Evolutionary conservation across 371 early-diverging fungal species (phyloP), one percentile per base, ranked within the genome.

Genomic region (Mucor saturninus): DNA sequence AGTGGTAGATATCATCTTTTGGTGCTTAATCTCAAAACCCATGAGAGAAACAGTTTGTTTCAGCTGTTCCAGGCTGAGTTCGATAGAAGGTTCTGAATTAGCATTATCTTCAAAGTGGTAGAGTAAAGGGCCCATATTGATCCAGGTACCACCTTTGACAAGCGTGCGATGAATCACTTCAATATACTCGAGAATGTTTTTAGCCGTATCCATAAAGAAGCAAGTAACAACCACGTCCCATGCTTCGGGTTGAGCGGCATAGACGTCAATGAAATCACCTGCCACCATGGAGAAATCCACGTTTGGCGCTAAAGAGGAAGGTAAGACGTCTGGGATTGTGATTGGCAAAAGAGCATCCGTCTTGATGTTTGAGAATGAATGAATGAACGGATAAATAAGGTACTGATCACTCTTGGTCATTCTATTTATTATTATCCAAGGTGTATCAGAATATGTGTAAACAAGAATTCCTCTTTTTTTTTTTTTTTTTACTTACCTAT

Each of bases 171-270:
- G 83, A 61, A 98, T 93, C 0, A 88, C 84, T 59, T 93, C 92
- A 38, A 98, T 71, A 65, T 97, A 97, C 29, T 91, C 87, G 21
- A 94, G 67, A 35, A 94, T 87, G 67, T 97, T 95, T 65, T 93
- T 91, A 21, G 97, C 97, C 0, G 98, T 97, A 68, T 98, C 98
- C 52, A 98, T 90, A 71, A 97, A 98, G 83, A 94, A 98, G 73
- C 96, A 96, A 0, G 96, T 96, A 0, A 95, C 93, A 2, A 97
- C 80, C 1, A 86, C 90, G 73, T 96, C 94, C 93, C 94, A 97
- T 54, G 83, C 69, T 3, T 85, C 76, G 2, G 67, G 56, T 45
- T 76, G 75, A 0, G 77, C 72, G 5, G 83, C 76, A 65, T 96
- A 97, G 14, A 95, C 89, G 71, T 97, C 96, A 35, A 91, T 60